Conservation (phyloP, 2,329 filamentous ascomycete genomes). For the Scedosporium minutisporum region DNA sequence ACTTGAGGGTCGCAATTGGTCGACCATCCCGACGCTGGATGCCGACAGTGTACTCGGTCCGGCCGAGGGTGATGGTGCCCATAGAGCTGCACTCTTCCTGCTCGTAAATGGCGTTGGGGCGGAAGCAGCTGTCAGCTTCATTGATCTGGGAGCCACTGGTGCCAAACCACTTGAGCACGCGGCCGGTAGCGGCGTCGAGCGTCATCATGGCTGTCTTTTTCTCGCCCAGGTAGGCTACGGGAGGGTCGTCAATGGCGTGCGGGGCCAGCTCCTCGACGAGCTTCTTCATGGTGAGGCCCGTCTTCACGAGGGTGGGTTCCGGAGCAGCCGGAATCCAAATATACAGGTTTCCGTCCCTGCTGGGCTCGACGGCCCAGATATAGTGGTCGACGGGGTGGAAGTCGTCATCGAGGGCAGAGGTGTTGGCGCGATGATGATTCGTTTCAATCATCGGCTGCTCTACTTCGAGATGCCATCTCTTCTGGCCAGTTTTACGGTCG, state of each 20-base stretch:
- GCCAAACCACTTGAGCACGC: slow-evolving; percentile 75
- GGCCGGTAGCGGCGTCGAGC: slow-evolving; percentile 76
- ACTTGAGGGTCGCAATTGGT: slow-evolving; percentile 79
- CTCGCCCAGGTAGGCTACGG: slow-evolving; percentile 80
- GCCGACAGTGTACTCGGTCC: slow-evolving; percentile 80
- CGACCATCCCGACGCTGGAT: slow-evolving; percentile 69
- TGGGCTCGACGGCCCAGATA: slow-evolving; percentile 92
- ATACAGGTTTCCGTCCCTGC: slow-evolving; percentile 75
- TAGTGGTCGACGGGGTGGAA: slow-evolving; percentile 69
- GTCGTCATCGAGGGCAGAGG: slow-evolving; percentile 48
- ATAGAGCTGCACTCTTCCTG: slow-evolving; percentile 70
- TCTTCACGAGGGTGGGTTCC: slow-evolving; percentile 50
- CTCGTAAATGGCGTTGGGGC: slow-evolving; percentile 56
- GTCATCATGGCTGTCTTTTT: slow-evolving; percentile 88
- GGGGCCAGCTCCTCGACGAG: slow-evolving; percentile 77
- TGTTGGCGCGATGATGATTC: slow-evolving; percentile 65
- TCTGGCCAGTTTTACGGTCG: slow-evolving; percentile 75
- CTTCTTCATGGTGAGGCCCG: slow-evolving; percentile 70
- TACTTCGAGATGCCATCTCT: slow-evolving; percentile 77
- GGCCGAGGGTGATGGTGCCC: slow-evolving; percentile 72
- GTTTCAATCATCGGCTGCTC: slow-evolving; percentile 88
- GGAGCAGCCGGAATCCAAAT: slow-evolving; percentile 62
- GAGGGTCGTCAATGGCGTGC: slow-evolving; percentile 63
- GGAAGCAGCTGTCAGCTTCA: slow-evolving; percentile 65
- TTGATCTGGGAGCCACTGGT: slow-evolving; percentile 59